A percentile compares a stretch with the other conserved stretches of the same genome.
Conservation (phyloP, 2,329 filamentous ascomycete genomes). For the Zasmidium angulare region DNA sequence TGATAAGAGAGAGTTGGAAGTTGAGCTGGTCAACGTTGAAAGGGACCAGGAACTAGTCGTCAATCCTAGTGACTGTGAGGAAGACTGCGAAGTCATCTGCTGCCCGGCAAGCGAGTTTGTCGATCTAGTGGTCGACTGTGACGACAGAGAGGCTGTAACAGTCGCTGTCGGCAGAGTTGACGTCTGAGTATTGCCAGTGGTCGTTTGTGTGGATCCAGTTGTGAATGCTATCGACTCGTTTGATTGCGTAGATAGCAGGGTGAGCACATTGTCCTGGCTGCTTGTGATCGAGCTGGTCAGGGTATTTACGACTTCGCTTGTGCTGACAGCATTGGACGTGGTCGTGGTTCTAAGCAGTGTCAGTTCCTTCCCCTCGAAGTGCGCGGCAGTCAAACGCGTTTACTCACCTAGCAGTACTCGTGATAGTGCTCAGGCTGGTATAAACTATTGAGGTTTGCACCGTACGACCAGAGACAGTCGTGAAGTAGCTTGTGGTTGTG, state of each 20-base stretch:
- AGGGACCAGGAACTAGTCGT: background rate
- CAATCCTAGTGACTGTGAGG: background rate
- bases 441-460: background rate
- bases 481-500: background rate
- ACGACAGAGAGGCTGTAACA: background rate
- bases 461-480: background rate
- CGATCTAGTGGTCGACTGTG: background rate
- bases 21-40: no score
- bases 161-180: background rate
- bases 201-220: background rate
- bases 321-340: background rate
- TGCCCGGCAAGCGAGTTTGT: background rate
- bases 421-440: background rate
- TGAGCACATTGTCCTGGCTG: background rate
- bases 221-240: background rate
- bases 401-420: background rate
- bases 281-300: background rate
- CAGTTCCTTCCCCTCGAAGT: background rate
- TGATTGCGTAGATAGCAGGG: background rate
- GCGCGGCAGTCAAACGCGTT: background rate
- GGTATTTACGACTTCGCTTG: background rate
- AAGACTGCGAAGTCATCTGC: background rate
- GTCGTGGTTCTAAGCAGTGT: background rate
- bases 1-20: no score
- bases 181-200: background rate